Evolutionary conservation across 805 yeast genomes (phyloP), one percentile per base, ranked within the genome.

Genomic region (Dipodascus albidus): DNA sequence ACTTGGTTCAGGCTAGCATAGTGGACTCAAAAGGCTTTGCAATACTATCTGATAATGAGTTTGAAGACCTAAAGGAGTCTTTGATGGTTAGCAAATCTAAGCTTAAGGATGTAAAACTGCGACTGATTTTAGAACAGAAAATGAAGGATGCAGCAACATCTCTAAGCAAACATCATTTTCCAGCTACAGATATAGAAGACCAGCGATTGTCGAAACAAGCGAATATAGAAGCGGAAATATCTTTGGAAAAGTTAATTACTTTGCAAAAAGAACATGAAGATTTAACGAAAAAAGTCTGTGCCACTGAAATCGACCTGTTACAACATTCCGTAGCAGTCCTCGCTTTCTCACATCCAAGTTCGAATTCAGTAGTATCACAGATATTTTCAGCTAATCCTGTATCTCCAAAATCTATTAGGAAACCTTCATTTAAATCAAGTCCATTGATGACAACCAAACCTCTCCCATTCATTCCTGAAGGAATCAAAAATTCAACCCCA

Each of bases 131-230:
- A 58, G 64, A 62, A 48, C 22, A 17, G 38, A 62, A 62, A 52
- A 53, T 62, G 47, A 52, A 59, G 15, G 64, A 62, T 22, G 65
- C 65, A 3, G 63, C 65, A 2, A 41, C 56, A 9, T 54, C 59
- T 6, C 49, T 62, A 3, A 55, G 58, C 38, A 38, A 38, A 14
- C 6, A 38, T 14, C 38, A 31, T 15, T 31, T 31, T 31, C n/a
- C n/a, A n/a, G 33, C 33, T 6, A 27, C 33, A 27, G 33, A 6
- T 27, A n/a, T n/a, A n/a, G 33, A 27, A 27, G 9, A 27, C 11
- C 9, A 11, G 11, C 33, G 33, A 6, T 14, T 58, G 24, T 59
- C 61, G 15, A 53, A 52, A 23, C 62, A 61, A 20, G 62, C 63
- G 14, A 59, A 54, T 15, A 63, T 60, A 14, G 65, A 61, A 50